Evolutionary conservation across 192 early-diverging fungal species (phyloP), one percentile per base, ranked within the genome.

Genomic region (Coemansia brasiliensis): DNA sequence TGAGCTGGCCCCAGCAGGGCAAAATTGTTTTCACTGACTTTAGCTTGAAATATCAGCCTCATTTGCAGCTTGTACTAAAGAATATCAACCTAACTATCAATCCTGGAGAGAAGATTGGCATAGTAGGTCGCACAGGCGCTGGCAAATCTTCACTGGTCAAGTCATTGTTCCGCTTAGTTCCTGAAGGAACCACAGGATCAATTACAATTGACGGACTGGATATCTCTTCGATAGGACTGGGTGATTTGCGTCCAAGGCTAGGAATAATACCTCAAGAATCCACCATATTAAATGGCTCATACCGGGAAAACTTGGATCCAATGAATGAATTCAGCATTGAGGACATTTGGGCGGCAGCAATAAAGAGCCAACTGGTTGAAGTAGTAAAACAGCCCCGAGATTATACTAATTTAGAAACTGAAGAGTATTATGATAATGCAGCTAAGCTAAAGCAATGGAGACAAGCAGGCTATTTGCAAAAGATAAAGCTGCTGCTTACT

Each of bases 161-260:
- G 32, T 74, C 81, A 4, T 61, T 88, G 35, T 87, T 88, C 58
- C 79, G 82, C 12, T 72, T 88, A 39, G 70, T 86, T 54, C 80
- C 85, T 12, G 84, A 87, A 39, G 84, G 82, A 2, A 57, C 69
- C 21, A 48, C 27, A 1, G 75, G 75, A 3, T 62, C 72, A 1
- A 91, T 94, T 38, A 55, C 77, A 21, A 89, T 96, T 49, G 93
- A 96, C 63, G 86, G 85, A 8, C 43, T 91, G n/a, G 89, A 93
- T 57, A 83, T 89, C 18, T 78, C 73, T 25, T 81, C 82, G 21
- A 75, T 95, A 38, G 88, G 86, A 4, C 76, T 93, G n/a, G 75
- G 80, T 1, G 63, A 65, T 18, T 65, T 95, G 24, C 79, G 95
- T 11, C 29, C 70, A 24, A 39, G 55, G 16, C 27, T 73, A 2